Conservation (phyloP, 148 eudicot genomes). For the Oxyria digyna region DNA sequence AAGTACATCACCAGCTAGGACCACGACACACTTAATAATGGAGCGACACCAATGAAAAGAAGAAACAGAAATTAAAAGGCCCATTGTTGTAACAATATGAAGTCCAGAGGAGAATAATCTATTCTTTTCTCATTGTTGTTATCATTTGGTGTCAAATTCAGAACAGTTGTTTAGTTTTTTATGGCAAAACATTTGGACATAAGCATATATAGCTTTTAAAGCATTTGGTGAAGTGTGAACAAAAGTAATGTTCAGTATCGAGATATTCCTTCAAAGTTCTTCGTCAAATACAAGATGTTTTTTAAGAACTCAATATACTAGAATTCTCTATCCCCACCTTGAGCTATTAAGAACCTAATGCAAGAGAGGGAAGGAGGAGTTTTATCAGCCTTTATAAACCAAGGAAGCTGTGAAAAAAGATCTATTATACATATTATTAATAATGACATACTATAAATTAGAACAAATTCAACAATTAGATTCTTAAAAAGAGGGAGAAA, state of each 20-base stretch:
- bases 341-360: neutral
- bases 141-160: neutral
- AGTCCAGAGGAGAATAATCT: neutral
- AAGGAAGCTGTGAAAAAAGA: neutral
- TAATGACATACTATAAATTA: neutral
- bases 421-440: neutral
- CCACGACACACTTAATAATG: neutral
- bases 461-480: neutral
- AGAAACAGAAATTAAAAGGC: neutral
- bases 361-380: neutral
- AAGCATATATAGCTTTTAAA: neutral
- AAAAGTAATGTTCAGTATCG: neutral
- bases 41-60: neutral
- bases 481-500: neutral
- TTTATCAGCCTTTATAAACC: neutral
- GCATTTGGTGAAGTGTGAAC: neutral
- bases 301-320: neutral
- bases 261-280: neutral
- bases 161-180: neutral
- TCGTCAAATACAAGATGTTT: neutral
- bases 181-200: neutral
- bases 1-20: neutral
- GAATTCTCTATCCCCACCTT: neutral
- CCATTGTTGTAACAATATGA: neutral
- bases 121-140: neutral